Evolutionary conservation across 495 filamentous ascomycete species (phyloP), one percentile per base, ranked within the genome.

Genomic region (Daldinia concentrica): DNA sequence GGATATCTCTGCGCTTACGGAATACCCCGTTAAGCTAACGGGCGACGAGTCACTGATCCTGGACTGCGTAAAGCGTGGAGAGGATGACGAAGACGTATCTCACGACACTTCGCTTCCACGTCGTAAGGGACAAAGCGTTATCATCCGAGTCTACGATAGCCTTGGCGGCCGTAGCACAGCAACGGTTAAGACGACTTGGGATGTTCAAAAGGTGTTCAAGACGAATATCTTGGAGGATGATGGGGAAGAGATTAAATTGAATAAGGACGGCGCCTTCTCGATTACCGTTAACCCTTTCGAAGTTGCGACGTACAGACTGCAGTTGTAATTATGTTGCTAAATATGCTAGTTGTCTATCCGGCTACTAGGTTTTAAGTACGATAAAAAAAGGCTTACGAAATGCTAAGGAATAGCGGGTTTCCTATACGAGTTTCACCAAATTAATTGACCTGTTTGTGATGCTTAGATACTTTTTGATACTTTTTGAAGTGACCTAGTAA

Each of bases 31-130:
- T 15, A 82, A 84, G 36, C 78, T 93, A 0, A 82, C 79, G 3
- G 85, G 86, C 22, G 83, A 87, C 24, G 76, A 83, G 12, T 87
- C 90, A 7, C 80, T 97, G 19, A 81, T 97, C 24, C 83, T 97
- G 6, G 94, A 97, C 75, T 90, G 87, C 15, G 83, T 97, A 71
- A 97, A 97, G 85, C 90, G 95, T 60, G 95, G 93, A 26, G 96
- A 98, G 80, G 95, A 99, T 72, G 95, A 99, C 71, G 93, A 92
- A 77, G 95, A 97, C 74, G 88, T 97, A 15, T 91, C 88, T 27
- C 80, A 85, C 3, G 73, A 77, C n/a, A 91, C 88, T 30, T 90
- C 90, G n/a, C 76, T 97, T 37, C 85, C 89, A 9, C 82, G 80
- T 37, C 86, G 91, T 62, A 86, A 87, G 70, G 94, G 94, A 11